Evolutionary conservation across 306 rosid genomes (phyloP).

Genomic region (Amphicarpaea edgeworthii): DNA sequence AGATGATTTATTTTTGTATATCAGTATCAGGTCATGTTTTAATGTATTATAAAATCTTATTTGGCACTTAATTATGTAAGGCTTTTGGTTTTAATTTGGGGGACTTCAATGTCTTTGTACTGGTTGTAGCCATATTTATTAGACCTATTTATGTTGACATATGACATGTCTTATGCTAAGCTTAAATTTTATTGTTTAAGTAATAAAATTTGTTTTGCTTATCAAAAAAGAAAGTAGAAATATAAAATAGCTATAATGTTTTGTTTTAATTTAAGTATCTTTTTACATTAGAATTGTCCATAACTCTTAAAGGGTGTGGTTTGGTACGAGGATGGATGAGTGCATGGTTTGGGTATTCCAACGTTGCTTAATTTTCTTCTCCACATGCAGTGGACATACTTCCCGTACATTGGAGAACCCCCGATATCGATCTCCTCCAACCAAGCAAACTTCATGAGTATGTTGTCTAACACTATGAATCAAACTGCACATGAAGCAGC

Average conservation of each 20-base stretch:
- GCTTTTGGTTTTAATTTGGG: background rate
- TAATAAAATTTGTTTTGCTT: no score
- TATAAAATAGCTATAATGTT: no score
- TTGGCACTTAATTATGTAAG: background rate
- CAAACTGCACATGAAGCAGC: no score
- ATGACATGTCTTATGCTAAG: background rate
- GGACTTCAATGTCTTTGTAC: background rate
- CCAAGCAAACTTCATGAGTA: no score
- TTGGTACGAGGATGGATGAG: background rate
- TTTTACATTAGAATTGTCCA: no score
- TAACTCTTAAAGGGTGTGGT: background rate
- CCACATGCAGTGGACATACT: background rate
- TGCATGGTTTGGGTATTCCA: background rate
- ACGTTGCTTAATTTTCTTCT: background rate
- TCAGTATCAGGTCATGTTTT: background rate
- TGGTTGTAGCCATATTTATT: no score
- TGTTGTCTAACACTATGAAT: no score
- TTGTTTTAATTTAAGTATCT: no score
- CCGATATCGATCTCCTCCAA: background rate
- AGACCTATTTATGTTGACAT: no score
- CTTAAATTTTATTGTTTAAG: no score
- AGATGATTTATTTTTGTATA: background rate
- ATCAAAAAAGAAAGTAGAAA: background rate
- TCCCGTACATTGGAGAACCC: no score
- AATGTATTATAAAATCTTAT: background rate